Percentiles rank a stretch among this genome's conserved stretches.
Evolutionary conservation across 2,329 filamentous ascomycete species (phyloP).

Genomic region (Cryphonectria japonica): DNA sequence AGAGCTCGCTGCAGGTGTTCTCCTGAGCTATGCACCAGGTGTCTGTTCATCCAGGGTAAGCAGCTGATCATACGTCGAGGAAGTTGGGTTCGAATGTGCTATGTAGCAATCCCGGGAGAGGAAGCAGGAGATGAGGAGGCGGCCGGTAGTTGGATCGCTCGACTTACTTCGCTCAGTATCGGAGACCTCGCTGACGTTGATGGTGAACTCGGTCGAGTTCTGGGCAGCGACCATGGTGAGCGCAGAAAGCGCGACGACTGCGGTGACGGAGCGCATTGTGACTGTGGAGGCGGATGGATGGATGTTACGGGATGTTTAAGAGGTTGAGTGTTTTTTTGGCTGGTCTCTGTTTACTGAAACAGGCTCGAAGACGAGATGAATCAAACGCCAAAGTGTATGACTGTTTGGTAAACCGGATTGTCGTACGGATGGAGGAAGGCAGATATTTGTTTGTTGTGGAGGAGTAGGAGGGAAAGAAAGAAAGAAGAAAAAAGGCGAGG

Average conservation of each 20-base stretch:
- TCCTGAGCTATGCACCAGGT: slow-evolving; percentile 56
- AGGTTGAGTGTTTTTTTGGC: neutral
- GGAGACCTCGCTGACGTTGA: slow-evolving; percentile 45
- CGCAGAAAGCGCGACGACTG: slow-evolving; percentile 50
- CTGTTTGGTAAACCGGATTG: slow-evolving; percentile 3
- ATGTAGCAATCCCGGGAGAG: no score
- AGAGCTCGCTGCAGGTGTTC: slow-evolving; percentile 55
- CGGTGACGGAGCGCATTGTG: slow-evolving; percentile 48
- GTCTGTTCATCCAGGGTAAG: slow-evolving; percentile 42
- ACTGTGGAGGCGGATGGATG: slow-evolving; percentile 2
- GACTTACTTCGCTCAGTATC: slow-evolving; percentile 45
- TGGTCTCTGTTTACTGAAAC: neutral
- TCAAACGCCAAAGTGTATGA: neutral
- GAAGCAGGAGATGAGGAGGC: neutral
- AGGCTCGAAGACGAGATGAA: neutral
- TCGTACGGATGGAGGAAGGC: slow-evolving; percentile 10
- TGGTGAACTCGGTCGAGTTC: slow-evolving; percentile 45
- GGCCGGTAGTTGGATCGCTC: neutral
- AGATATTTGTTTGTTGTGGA: neutral
- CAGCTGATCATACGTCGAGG: neutral
- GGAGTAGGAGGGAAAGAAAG: neutral
- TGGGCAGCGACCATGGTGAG: slow-evolving; percentile 48
- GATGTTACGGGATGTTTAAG: neutral
- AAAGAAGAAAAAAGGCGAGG: neutral
- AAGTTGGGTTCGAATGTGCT: no score